phyloP scores from a whole-genome alignment of 257 asterid species.

The Haberlea rhodopensis region DNA sequence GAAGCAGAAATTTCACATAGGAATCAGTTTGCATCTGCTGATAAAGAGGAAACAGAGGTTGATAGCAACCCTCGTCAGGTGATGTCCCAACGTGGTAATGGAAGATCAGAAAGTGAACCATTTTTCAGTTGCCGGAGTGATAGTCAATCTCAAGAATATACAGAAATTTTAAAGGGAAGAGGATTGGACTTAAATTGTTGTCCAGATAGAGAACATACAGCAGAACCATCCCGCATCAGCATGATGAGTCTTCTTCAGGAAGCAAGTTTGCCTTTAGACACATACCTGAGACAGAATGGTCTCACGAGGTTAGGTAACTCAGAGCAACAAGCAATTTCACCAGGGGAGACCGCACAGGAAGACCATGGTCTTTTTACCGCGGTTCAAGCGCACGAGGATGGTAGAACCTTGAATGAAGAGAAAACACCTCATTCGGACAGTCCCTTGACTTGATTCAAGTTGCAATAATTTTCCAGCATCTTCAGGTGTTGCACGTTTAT shows the following conservation, averaged over 20 bases:
- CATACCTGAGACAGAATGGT: constrained; percentile 78
- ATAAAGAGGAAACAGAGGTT: constrained; percentile 69
- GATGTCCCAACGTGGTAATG: constrained; percentile 30
- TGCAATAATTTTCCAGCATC: background rate
- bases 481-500: too few relatives aligned
- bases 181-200: constrained; percentile 65
- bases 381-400: constrained; percentile 47
- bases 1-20: constrained; percentile 81
- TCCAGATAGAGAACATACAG: constrained; percentile 48
- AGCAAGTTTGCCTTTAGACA: constrained; percentile 82
- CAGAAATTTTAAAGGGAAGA: constrained; percentile 44
- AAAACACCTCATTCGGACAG: background rate
- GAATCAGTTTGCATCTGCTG: constrained; percentile 44
- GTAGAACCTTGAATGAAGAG: constrained; percentile 20
- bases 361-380: constrained; percentile 32
- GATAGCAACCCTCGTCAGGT: constrained; percentile 41
- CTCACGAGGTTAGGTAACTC: constrained; percentile 61
- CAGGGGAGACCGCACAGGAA: constrained; percentile 29
- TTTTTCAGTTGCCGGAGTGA: constrained; percentile 35
- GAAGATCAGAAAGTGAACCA: constrained; percentile 40
- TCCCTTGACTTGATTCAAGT: background rate
- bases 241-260: constrained; percentile 81
- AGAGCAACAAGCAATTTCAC: constrained; percentile 50
- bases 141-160: constrained; percentile 40
- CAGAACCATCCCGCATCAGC: constrained; percentile 45